Base-by-base conservation (phyloP, 2,329 filamentous ascomycete genomes). In the Hypoxylon sp. region DNA sequence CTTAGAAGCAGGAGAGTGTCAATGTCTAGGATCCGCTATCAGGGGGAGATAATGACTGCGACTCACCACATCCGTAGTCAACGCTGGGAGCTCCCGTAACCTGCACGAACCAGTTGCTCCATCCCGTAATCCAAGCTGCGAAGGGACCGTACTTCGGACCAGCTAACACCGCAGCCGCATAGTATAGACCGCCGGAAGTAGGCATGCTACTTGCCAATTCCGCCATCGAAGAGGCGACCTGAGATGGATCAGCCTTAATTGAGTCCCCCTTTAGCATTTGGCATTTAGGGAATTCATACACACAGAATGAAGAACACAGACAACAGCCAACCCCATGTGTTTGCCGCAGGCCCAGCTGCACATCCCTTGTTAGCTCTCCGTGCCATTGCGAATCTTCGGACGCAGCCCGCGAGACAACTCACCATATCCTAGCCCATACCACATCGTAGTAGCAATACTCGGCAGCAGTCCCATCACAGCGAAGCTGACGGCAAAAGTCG, bases 251-350 rank as follows among this genome's bases (percentile, higher is more conserved):
- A 64, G 51, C 10, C 19, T 19, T 15, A 7, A 19, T 27, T 42
- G 15, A 6, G 31, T 6, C 27, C 21, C n/a, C n/a, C n/a, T n/a
- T n/a, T n/a, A n/a, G 53, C 21, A 13, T 8, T 31, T 17, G 47
- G 29, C 21, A 35, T 47, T 8, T 17, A 31, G 19, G 37, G 32
- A 51, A 44, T 31, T 59, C 76, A 73, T 62, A 93, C 87, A 77
- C 87, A 89, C 75, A 92, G 87, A 42, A 93, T 92, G 44, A 92
- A 92, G 4, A 90, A 72, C 86, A 92, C 91, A 53, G 90, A 90
- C 50, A 93, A 83, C 29, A 93, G 80, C 91, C 91, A 93, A 4
- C 91, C 91, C 91, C 91, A 93, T 1, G 89, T 89, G 89, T 92
- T 92, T 24, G 89, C 89, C 27, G 77, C 77, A 37, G 77, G 75